Percentiles rank a stretch among this genome's conserved stretches.
These are phyloP conservation scores for Chimonanthus praecox DNA, from an alignment of 164 flowering plant species.

Conservation along the genomic window DNA sequence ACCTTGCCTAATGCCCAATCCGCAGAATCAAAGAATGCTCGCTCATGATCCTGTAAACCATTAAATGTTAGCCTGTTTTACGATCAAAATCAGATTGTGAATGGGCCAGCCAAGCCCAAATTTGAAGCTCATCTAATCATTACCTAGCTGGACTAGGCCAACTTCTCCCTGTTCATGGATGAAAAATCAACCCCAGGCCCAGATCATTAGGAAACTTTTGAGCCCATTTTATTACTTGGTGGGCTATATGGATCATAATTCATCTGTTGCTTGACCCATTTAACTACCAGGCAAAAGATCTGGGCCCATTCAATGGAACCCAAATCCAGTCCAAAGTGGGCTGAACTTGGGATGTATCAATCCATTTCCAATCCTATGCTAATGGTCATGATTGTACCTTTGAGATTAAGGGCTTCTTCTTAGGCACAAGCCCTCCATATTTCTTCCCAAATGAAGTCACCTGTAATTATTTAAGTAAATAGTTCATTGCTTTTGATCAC, in stretches of 20 bases:
- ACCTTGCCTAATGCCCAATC: conserved; percentile 95
- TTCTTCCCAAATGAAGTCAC: conserved; percentile 21
- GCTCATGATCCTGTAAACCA: conserved; percentile 13
- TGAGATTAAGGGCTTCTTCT: conserved; percentile 83
- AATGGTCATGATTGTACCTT: conserved; percentile 32
- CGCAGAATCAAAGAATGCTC: conserved; percentile 77
- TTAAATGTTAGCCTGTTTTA: too few relatives aligned
- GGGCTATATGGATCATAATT: too few relatives aligned
- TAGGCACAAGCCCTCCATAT: conserved; percentile 72
- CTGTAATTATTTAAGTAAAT: too few relatives aligned
- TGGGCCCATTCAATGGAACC: background rate
- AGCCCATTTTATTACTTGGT: too few relatives aligned
- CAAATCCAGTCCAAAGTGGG: background rate
- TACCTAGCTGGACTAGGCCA: too few relatives aligned
- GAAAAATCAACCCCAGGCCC: too few relatives aligned
- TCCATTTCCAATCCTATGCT: background rate
- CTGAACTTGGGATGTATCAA: background rate
- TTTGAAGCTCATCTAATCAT: too few relatives aligned
- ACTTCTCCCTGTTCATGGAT: too few relatives aligned
- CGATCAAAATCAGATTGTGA: too few relatives aligned
- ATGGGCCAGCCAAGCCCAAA: too few relatives aligned
- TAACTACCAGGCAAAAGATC: background rate
- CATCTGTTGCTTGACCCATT: background rate
- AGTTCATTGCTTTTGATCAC: too few relatives aligned
- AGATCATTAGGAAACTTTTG: too few relatives aligned